phyloP scores from a whole-genome alignment of 1,284 basidiomycete genomes.

The Malassezia restricta region DNA sequence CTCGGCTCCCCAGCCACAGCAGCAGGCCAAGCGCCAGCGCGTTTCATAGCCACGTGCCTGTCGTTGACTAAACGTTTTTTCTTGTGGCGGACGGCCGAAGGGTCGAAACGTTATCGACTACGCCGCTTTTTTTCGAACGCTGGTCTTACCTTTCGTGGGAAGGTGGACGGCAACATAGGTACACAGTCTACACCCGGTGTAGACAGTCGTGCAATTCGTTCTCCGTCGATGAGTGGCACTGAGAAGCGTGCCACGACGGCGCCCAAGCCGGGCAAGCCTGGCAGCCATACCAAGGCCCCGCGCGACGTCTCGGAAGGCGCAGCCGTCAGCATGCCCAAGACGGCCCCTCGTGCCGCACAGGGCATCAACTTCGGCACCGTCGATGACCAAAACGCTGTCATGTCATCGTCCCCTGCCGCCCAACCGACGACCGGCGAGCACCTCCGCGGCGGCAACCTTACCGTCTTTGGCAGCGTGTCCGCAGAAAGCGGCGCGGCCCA shows the following conservation, averaged over 20 bases:
- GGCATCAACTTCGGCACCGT: constrained; percentile 48
- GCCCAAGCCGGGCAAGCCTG: constrained; percentile 12
- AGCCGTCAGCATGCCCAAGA: constrained; percentile 12
- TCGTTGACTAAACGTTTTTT: constrained; percentile 4
- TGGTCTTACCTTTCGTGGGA: too few species aligned
- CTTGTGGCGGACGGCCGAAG: neutral
- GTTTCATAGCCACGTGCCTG: constrained; percentile 8
- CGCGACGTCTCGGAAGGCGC: constrained; percentile 10
- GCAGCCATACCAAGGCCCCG: constrained; percentile 10
- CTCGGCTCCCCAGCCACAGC: too few species aligned
- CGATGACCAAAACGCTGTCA: constrained; percentile 45
- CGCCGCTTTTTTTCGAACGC: too few species aligned
- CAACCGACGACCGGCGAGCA: constrained; percentile 41
- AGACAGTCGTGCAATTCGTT: neutral
- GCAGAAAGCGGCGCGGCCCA: constrained; percentile 34
- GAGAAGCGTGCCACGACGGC: constrained; percentile 13
- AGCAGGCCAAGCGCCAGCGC: constrained; percentile 8
- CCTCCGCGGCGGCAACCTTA: constrained; percentile 39
- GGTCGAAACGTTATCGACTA: neutral
- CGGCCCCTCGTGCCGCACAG: constrained; percentile 12
- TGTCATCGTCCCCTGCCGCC: constrained; percentile 47
- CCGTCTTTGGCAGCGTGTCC: constrained; percentile 45
- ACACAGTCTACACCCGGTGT: constrained; percentile 3
- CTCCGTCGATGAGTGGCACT: constrained; percentile 11
- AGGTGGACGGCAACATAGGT: too few species aligned